Conservation (phyloP, 495 filamentous ascomycete species). For the Aspergillus ostianus region DNA sequence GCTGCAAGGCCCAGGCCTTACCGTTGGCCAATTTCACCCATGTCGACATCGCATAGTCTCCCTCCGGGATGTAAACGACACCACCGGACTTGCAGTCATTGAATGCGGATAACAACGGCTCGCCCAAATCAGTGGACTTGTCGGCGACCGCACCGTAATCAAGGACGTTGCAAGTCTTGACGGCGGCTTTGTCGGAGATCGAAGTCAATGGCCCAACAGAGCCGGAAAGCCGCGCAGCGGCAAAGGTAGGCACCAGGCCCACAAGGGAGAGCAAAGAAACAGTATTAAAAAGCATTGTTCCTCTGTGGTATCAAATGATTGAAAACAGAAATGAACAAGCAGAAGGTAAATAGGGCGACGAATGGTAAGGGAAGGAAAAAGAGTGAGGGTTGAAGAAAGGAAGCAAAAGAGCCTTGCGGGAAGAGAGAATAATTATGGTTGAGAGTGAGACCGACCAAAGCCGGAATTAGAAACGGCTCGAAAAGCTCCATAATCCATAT, state of each 20-base stretch:
- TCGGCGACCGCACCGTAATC: constrained; percentile 50
- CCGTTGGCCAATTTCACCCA: constrained; percentile 41
- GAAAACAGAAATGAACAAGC: background rate
- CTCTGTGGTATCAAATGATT: background rate
- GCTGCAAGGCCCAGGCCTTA: constrained; percentile 40
- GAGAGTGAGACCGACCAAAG: background rate
- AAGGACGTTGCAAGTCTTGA: constrained; percentile 48
- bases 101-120: constrained; percentile 47
- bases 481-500: background rate
- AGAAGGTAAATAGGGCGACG: background rate
- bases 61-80: constrained; percentile 36
- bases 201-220: constrained; percentile 45
- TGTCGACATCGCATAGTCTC: constrained; percentile 33
- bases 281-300: constrained; percentile 6
- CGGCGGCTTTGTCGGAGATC: constrained; percentile 26
- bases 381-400: background rate
- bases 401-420: background rate
- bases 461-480: background rate
- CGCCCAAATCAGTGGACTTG: constrained; percentile 46
- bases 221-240: constrained; percentile 40
- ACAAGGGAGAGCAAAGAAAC: constrained; percentile 20
- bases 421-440: constrained; percentile 4
- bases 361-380: background rate
- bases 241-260: constrained; percentile 33
- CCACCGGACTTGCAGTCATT: constrained; percentile 40